These are phyloP conservation scores for Aspergillus indologenus DNA, from an alignment of 495 filamentous ascomycete species.

Conservation along the genomic window DNA sequence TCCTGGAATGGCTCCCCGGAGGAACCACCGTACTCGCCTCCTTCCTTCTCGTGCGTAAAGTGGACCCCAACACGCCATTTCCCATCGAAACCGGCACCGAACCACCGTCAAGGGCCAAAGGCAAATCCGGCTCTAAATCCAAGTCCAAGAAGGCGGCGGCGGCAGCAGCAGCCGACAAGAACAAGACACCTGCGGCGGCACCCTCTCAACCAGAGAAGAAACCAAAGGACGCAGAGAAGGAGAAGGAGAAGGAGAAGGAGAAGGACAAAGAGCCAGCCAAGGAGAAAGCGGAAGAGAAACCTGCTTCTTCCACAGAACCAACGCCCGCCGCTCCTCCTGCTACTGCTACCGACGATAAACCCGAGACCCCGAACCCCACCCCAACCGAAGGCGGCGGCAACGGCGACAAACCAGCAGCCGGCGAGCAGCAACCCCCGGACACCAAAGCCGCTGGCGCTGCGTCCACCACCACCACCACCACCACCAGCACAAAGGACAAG, in stretches of 20 bases:
- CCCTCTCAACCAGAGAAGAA: conserved; percentile 17
- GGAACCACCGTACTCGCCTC: conserved; percentile 50
- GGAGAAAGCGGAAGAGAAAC: conserved; percentile 10
- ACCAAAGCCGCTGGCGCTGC: background rate
- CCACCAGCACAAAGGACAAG: conserved; percentile 19
- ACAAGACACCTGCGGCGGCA: conserved; percentile 16
- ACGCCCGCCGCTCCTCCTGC: no score
- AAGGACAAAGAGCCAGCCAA: conserved; percentile 3
- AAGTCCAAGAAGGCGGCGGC: conserved; percentile 30
- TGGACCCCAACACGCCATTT: conserved; percentile 45
- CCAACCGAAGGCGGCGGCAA: conserved; percentile 9
- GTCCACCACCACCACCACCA: background rate
- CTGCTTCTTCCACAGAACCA: background rate
- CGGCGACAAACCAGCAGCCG: background rate
- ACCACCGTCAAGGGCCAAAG: conserved; percentile 26
- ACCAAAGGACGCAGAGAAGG: conserved; percentile 25
- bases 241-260: conserved; percentile 15
- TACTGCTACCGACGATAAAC: background rate
- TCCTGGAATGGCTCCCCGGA: conserved; percentile 66
- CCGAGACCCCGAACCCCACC: conserved; percentile 4
- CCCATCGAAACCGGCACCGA: conserved; percentile 34
- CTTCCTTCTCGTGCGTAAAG: conserved; percentile 49
- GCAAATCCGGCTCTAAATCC: conserved; percentile 33
- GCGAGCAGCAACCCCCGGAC: conserved; percentile 4
- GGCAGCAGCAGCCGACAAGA: conserved; percentile 32